Base-by-base conservation (phyloP, 148 eudicot species). In the Camellia sinensis region DNA sequence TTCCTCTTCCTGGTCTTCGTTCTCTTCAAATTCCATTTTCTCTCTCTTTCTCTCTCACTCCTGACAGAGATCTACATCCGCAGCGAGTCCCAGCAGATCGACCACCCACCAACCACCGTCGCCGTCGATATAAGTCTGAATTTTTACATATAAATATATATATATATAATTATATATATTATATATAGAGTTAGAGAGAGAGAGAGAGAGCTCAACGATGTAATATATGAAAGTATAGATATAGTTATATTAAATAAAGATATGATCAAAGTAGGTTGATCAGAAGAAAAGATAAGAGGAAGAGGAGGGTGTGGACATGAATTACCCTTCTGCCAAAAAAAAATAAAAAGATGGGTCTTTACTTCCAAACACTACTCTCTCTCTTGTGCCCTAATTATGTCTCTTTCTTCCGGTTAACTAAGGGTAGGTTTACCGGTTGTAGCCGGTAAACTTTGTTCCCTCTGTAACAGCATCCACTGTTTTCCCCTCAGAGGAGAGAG, bases 11-110 rank as follows among this genome's bases (percentile, higher is more conserved):
- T 87, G 87, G 1, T 90, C 91, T 1, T 87, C 89, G 54, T 84
- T 90, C 67, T 89, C 93, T 5, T 89, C 89, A 79, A 87, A 89
- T 56, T 90, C 91, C 93, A 90, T 89, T 45, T 72, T 59, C 17
- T 50, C 74, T n/a, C 44, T 45, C 78, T 48, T 5, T 50, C 44
- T 63, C 71, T 76, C 41, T 62, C 45, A 15, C 53, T 43, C 57
- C 48, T 44, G 7, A 48, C 10, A 2, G 48, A n/a, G 19, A 76
- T 46, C 45, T 52, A 77, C 72, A 66, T 77, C 73, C 21, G 62
- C 44, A 22, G n/a, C 40, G 61, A 62, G 69, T 45, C 79, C 6
- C 62, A 64, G 71, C 45, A 21, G 60, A 46, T 48, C 71, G 60
- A 14, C 19, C 2, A 41, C 52, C 73, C 73, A 68, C 50, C 72